Evolutionary conservation across 2,329 filamentous ascomycete genomes (phyloP), one percentile per base, ranked within the genome.

Genomic region (Leptographium flavum): DNA sequence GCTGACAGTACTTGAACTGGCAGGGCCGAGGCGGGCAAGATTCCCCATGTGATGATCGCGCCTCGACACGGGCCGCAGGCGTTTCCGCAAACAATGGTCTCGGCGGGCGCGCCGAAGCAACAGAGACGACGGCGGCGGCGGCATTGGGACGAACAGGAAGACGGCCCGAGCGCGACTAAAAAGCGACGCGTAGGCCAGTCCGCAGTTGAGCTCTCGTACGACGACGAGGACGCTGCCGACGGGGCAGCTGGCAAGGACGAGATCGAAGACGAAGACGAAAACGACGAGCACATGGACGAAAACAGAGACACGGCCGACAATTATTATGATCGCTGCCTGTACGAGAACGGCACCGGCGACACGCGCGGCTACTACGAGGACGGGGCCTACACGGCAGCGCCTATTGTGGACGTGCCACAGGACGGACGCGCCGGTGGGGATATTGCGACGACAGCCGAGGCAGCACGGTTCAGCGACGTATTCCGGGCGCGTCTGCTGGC

Each of bases 21-120:
- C 62, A 92, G 85, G 65, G 72, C 76, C 53, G 79, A 93, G 73
- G 85, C 85, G n/a, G 76, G 68, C 49, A 64, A 69, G 10, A 81
- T 93, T 30, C 86, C 86, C 1, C 73, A 80, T 52, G 65, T 92
- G 11, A 71, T 92, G 43, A 73, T 78, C 39, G 83, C 80, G 1
- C 70, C 76, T 5, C 73, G 68, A 51, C 59, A 67, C 25, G 73
- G 73, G 0, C 73, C 74, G 1, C 65, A 71, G 53, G 47, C 50
- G 1, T 49, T 46, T 25, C 49, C 51, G n/a, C 45, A 45, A 9
- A 33, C 25, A 2, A 13, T 39, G 32, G 6, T 27, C 11, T n/a
- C 21, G 28, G 13, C 40, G 19, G 60, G 68, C 4, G 70, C 69
- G 5, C 58, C 62, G 9, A 60, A 62, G 31, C 57, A 63, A 54